These are phyloP conservation scores for Teratosphaeria destructans DNA, from an alignment of 2,329 filamentous ascomycete genomes.

Conservation along the genomic window DNA sequence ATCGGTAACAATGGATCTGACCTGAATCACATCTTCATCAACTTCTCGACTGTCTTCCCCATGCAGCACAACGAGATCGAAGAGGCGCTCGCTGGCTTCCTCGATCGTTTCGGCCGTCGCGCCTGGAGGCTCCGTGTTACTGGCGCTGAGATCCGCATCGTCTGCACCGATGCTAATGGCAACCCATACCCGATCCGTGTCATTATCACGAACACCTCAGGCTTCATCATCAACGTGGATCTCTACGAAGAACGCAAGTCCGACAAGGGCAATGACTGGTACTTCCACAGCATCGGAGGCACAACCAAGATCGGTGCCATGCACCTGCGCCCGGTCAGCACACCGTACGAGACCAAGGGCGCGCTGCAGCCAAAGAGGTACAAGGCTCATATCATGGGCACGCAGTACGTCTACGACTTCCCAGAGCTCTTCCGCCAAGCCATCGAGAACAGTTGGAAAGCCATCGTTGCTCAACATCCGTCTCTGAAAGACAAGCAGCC, in stretches of 20 bases:
- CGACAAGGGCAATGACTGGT: conserved; percentile 86
- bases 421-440: conserved; percentile 97
- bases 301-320: conserved; percentile 91
- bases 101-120: conserved; percentile 90
- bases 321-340: conserved; percentile 82
- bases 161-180: conserved; percentile 84
- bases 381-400: conserved; percentile 98
- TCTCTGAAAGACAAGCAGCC: conserved; percentile 71
- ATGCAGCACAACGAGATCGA: conserved; percentile 83
- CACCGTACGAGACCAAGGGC: conserved; percentile 95
- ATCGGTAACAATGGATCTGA: conserved; percentile 99
- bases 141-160: conserved; percentile 94
- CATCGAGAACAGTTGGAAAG: conserved; percentile 87
- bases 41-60: conserved; percentile 95
- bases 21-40: conserved; percentile 99
- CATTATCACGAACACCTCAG: conserved; percentile 95
- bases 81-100: conserved; percentile 83
- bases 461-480: conserved; percentile 63
- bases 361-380: conserved; percentile 98
- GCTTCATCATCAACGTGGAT: conserved; percentile 95
- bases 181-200: conserved; percentile 86
- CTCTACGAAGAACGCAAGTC: conserved; percentile 97
- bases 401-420: conserved; percentile 99
- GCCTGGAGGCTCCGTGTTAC: conserved; percentile 95
- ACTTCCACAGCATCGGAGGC: conserved; percentile 95